Base-by-base conservation (phyloP, 768 basidiomycete genomes). In the Favolaschia claudopus region DNA sequence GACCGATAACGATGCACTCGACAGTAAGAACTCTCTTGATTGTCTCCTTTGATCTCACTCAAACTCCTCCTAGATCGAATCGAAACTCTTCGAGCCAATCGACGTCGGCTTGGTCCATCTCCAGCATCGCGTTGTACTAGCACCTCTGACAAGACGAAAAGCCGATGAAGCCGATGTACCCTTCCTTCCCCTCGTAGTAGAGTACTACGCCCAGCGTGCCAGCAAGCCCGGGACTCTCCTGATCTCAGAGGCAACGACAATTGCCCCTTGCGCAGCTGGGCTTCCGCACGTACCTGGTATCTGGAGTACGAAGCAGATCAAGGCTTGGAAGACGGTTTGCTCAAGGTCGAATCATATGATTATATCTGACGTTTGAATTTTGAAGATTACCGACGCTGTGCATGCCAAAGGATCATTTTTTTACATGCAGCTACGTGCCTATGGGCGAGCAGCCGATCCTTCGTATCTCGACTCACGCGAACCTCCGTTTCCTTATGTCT, bases 351-450 rank as follows among this genome's bases (percentile, higher is more conserved):
- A 12, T 13, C 33, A 24, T 27, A 13, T 7, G 10, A 14, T 17
- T 22, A 5, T 4, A 2, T 17, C 20, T 22, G 12, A 14, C 33
- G 24, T 9, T 19, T 14, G 29, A 27, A 38, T 7, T 39, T n/a
- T 22, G 1, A 25, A 77, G 77, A 69, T 87, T 17, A 79, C 78
- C 20, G 76, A 79, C 6, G 75, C 75, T 0, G 82, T 85, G 0
- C 85, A 86, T 64, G 76, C 74, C 2, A 76, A 80, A 34, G 79
- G 79, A 4, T 82, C 78, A 0, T 78, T 74, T 63, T 76, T 82
- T 50, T 78, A 71, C 61, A 37, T 74, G 14, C 83, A 85, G 58
- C 67, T 81, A 1, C 81, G 83, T 71, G 83, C 55, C 1, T 37
- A 47, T n/a, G 61, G 61, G 2, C 61, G 61, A 1, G 40, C 45